Evolutionary conservation across 1,284 basidiomycete species (phyloP), one percentile per base, ranked within the genome.

Genomic region (Golubevia sp.): DNA sequence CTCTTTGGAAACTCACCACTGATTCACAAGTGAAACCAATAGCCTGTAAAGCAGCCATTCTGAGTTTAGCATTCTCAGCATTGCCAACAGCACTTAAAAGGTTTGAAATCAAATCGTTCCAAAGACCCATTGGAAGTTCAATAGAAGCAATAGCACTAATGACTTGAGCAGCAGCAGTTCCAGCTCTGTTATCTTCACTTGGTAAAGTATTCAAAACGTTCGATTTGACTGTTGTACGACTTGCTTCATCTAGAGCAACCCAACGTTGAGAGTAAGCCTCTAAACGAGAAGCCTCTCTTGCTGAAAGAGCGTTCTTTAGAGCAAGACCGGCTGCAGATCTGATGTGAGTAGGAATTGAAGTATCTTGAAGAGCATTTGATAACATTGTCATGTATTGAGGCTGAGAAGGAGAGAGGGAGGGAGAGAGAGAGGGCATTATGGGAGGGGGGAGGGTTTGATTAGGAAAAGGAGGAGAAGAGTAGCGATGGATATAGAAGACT

Each of bases 21-120:
- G 90, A 88, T 86, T 99, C 97, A 86, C 96, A 99, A 82, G 97
- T 94, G 86, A 91, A 98, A 61, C 96, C 96, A 85, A 99, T 94
- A 25, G 95, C 90, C 85, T 97, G 94, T 27, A 99, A 87, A 18
- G 96, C 94, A 18, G 94, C 89, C 71, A 97, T 91, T 78, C 90
- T 89, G 76, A 98, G 86, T 71, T 90, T 90, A 15, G 89, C 86
- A 85, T 94, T 95, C 59, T 88, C 86, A 53, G 88, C 87, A 78
- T 91, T 90, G 82, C 91, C 91, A 70, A 97, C 90, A 80, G 96
- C 94, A 62, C 91, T 90, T 57, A 99, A 87, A 26, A 99, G 87
- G 67, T 91, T 88, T 71, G 91, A 90, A 84, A 99, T 93, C 67
- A 99, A 87, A 75, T 97, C 92, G 30, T 89, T 88, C 95, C 96